Evolutionary conservation across 345 rosid genomes (phyloP).

Genomic region (Trapa bicornis): DNA sequence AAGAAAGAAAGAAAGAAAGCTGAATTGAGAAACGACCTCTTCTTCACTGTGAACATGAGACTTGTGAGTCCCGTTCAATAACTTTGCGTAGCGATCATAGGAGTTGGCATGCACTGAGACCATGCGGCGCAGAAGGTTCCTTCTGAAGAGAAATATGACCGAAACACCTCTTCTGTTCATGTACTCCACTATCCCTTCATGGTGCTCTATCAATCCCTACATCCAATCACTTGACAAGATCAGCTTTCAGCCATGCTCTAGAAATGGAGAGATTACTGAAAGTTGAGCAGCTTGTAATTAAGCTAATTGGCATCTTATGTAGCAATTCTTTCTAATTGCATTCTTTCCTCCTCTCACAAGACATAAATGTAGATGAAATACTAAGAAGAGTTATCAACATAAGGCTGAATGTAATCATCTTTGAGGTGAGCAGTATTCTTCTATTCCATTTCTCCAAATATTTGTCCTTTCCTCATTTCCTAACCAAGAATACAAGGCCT

Average conservation of each 20-base stretch:
- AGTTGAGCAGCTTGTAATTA: neutral
- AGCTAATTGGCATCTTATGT: neutral
- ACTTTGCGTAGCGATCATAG: slow-evolving; percentile 70
- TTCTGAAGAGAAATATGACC: slow-evolving; percentile 58
- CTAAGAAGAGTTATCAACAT: neutral
- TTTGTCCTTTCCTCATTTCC: too few relatives aligned
- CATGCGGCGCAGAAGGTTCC: slow-evolving; percentile 72
- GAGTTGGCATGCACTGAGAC: slow-evolving; percentile 81
- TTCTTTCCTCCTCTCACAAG: neutral
- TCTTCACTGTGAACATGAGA: slow-evolving; percentile 89
- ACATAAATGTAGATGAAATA: neutral
- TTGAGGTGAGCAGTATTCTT: too few relatives aligned
- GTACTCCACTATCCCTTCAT: slow-evolving; percentile 54
- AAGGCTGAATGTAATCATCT: neutral
- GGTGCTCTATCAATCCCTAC: slow-evolving; percentile 75
- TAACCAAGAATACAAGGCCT: too few relatives aligned
- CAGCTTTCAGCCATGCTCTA: neutral
- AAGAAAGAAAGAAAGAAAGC: neutral
- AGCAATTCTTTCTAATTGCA: neutral
- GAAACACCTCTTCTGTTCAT: slow-evolving; percentile 78
- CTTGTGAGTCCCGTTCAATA: slow-evolving; percentile 88
- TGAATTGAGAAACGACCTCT: slow-evolving; percentile 37
- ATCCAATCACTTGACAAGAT: slow-evolving; percentile 6
- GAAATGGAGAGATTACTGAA: neutral
- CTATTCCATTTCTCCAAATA: neutral